phyloP scores from a whole-genome alignment of 495 filamentous ascomycete genomes.

The Parathielavia appendiculata region DNA sequence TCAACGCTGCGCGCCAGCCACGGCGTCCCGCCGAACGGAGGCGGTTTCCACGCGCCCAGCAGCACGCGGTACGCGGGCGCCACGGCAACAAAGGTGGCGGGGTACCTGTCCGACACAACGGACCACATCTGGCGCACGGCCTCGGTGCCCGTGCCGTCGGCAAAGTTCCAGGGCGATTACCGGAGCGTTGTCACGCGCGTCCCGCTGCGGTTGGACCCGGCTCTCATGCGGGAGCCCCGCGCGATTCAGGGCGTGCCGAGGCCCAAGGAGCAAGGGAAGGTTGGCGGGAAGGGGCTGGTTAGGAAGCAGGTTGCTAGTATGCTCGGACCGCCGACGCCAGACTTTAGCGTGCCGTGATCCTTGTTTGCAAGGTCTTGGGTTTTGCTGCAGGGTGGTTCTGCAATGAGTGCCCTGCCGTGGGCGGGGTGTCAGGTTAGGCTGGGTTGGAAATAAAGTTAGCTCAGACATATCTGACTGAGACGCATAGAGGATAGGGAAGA shows the following conservation, averaged over 20 bases:
- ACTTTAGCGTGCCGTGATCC: conserved; percentile 16
- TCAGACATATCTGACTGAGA: no score
- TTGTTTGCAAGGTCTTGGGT: not conserved
- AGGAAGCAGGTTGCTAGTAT: conserved; percentile 74
- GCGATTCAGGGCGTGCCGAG: conserved; percentile 69
- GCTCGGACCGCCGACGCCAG: conserved; percentile 35
- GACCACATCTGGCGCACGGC: conserved; percentile 94
- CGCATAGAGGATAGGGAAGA: not conserved
- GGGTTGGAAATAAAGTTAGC: not conserved
- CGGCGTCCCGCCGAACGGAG: conserved; percentile 32
- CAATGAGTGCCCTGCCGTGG: not conserved
- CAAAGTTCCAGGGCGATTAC: conserved; percentile 67
- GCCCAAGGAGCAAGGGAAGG: conserved; percentile 55
- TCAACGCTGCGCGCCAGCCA: conserved; percentile 45
- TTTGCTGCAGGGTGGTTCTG: not conserved
- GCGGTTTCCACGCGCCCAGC: conserved; percentile 24
- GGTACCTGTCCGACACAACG: conserved; percentile 76
- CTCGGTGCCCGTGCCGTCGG: conserved; percentile 68
- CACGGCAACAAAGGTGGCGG: conserved; percentile 42
- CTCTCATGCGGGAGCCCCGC: conserved; percentile 82
- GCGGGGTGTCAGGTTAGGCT: not conserved
- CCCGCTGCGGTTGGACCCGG: conserved; percentile 77
- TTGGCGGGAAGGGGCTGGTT: conserved; percentile 43
- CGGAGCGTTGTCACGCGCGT: conserved; percentile 49
- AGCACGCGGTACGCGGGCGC: not conserved